These are phyloP conservation scores for Raffaelea deltoideospora DNA, from an alignment of 2,329 filamentous ascomycete species.

Conservation along the genomic window DNA sequence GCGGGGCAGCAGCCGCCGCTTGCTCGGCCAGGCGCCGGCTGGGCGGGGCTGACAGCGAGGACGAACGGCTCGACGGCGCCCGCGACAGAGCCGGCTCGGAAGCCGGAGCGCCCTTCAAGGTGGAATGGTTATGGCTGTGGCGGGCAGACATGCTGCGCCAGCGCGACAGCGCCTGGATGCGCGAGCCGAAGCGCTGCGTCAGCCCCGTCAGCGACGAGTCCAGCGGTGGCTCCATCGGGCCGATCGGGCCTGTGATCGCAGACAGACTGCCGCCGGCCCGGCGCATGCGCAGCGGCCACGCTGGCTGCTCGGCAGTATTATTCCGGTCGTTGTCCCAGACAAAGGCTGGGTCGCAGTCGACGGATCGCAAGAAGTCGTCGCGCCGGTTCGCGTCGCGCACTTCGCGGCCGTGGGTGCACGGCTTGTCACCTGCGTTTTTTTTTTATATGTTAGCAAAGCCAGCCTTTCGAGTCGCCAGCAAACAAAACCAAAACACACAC, in stretches of 20 bases:
- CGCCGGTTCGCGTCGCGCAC: slow-evolving; percentile 16
- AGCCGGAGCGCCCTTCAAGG: slow-evolving; percentile 37
- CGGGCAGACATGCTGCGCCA: slow-evolving; percentile 34
- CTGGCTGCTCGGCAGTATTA: too few relatives aligned
- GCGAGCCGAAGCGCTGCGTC: slow-evolving; percentile 49
- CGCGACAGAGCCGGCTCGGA: slow-evolving; percentile 62
- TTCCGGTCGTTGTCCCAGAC: slow-evolving; percentile 34
- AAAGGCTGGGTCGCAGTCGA: slow-evolving; percentile 53
- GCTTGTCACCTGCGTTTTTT: slow-evolving; percentile 37
- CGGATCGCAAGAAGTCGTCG: slow-evolving; percentile 24
- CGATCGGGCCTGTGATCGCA: neutral
- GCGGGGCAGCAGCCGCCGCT: too few relatives aligned
- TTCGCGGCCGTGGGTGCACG: slow-evolving; percentile 38
- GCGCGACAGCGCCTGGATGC: slow-evolving; percentile 36
- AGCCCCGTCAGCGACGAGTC: slow-evolving; percentile 48
- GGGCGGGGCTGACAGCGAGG: slow-evolving; percentile 51
- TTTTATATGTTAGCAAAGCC: neutral
- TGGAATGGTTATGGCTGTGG: too few relatives aligned
- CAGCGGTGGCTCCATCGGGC: neutral
- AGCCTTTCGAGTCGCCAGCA: neutral
- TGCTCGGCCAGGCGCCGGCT: neutral
- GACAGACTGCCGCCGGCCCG: slow-evolving; percentile 5
- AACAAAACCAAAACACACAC: neutral
- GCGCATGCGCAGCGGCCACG: too few relatives aligned
- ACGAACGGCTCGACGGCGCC: slow-evolving; percentile 60